These are phyloP conservation scores for Erythrobasidium hasegawianum DNA, from an alignment of 1,284 basidiomycete genomes.

Conservation along the genomic window DNA sequence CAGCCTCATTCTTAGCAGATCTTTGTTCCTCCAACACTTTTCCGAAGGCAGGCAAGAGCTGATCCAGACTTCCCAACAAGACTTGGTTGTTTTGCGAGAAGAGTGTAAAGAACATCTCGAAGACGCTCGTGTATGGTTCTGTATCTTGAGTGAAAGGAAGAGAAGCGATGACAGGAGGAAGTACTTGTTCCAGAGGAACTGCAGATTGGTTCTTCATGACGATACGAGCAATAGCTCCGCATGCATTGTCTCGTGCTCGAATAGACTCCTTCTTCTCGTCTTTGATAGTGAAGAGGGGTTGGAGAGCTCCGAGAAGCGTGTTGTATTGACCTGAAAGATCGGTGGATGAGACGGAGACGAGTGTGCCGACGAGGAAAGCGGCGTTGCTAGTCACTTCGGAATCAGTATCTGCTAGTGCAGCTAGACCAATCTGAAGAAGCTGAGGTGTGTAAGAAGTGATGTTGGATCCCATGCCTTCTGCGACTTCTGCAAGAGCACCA, in stretches of 20 bases:
- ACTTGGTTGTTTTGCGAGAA: slow-evolving; percentile 69
- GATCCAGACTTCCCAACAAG: slow-evolving; percentile 70
- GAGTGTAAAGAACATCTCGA: slow-evolving; percentile 82
- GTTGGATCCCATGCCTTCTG: slow-evolving; percentile 78
- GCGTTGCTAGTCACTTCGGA: slow-evolving; percentile 93
- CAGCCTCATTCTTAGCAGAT: slow-evolving; percentile 67
- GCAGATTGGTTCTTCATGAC: slow-evolving; percentile 76
- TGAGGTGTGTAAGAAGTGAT: slow-evolving; percentile 78
- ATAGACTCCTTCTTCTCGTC: slow-evolving; percentile 61
- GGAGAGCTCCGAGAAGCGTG: slow-evolving; percentile 72
- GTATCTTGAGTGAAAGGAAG: slow-evolving; percentile 7
- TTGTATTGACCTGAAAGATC: slow-evolving; percentile 83
- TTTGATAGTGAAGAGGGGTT: slow-evolving; percentile 71
- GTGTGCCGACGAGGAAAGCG: slow-evolving; percentile 86
- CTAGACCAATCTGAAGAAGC: slow-evolving; percentile 76
- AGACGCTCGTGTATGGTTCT: slow-evolving; percentile 53
- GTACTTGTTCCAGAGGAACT: slow-evolving; percentile 74
- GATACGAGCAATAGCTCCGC: slow-evolving; percentile 84
- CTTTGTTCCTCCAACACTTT: slow-evolving; percentile 76
- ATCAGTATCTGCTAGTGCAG: slow-evolving; percentile 77
- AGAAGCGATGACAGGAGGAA: slow-evolving; percentile 2
- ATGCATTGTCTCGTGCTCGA: slow-evolving; percentile 93
- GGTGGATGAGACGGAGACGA: slow-evolving; percentile 79
- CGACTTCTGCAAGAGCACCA: slow-evolving; percentile 92
- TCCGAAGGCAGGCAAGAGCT: slow-evolving; percentile 74